phyloP scores from a whole-genome alignment of 345 rosid genomes.

The Gossypium herbaceum region DNA sequence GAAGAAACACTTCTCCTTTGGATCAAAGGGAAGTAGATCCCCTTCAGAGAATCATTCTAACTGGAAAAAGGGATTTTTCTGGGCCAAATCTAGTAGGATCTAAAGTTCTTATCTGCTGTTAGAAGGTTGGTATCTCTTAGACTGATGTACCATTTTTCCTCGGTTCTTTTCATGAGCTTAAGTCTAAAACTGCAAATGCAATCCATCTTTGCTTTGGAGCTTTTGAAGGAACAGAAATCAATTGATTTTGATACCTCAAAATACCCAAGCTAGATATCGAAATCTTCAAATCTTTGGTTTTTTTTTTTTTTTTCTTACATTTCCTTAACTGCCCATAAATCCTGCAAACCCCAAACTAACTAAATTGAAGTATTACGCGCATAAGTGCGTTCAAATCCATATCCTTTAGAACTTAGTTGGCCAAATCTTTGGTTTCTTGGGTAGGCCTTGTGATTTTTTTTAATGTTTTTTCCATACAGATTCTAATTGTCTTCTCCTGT shows the following conservation, averaged over 20 bases:
- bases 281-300: not conserved
- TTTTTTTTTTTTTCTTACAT: too few species aligned
- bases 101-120: conserved; percentile 35
- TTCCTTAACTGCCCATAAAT: too few species aligned
- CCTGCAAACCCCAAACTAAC: too few species aligned
- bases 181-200: not conserved
- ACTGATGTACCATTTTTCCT: not conserved
- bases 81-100: conserved; percentile 79
- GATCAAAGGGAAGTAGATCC: conserved; percentile 56
- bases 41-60: conserved; percentile 46
- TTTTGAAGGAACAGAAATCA: not conserved
- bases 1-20: conserved; percentile 72
- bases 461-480: conserved; percentile 21
- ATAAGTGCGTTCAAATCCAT: too few species aligned
- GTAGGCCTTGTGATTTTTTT: not conserved
- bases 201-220: not conserved
- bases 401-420: too few species aligned
- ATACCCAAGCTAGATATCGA: not conserved
- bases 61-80: conserved; percentile 75
- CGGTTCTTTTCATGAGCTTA: not conserved
- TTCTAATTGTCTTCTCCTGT: conserved; percentile 18
- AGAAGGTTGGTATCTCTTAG: conserved; percentile 31
- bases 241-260: not conserved
- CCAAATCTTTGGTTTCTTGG: not conserved
- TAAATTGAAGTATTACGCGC: too few species aligned